These are phyloP conservation scores for Xylariales sp. DNA, from an alignment of 2,329 filamentous ascomycete genomes.

Conservation along the genomic window DNA sequence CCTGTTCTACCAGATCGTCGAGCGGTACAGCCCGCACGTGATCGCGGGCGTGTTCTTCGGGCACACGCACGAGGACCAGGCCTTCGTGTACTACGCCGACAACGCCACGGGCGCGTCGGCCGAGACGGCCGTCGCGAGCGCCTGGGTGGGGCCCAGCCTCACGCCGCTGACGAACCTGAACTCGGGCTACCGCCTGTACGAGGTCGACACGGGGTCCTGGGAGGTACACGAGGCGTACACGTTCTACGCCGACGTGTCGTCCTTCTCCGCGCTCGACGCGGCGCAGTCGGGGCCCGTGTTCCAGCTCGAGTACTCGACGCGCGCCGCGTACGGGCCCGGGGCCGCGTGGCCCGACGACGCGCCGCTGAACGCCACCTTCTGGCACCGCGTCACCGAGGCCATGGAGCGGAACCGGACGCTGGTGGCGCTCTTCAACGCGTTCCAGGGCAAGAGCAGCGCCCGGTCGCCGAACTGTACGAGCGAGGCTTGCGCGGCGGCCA, in stretches of 20 bases:
- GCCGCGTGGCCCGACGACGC: slow-evolving; percentile 38
- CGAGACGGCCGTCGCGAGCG: slow-evolving; percentile 32
- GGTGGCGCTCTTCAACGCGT: slow-evolving; percentile 44
- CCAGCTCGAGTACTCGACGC: slow-evolving; percentile 38
- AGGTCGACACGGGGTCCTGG: slow-evolving; percentile 38
- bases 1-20: slow-evolving; percentile 35
- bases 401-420: slow-evolving; percentile 47
- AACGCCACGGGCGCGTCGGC: slow-evolving; percentile 43
- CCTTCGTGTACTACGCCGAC: slow-evolving; percentile 36
- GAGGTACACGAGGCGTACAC: slow-evolving; percentile 36
- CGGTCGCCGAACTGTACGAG: slow-evolving; percentile 47
- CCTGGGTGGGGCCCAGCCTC: slow-evolving; percentile 38
- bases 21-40: slow-evolving; percentile 38
- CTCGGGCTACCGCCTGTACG: slow-evolving; percentile 39
- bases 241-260: slow-evolving; percentile 35
- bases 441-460: slow-evolving; percentile 47
- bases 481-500: slow-evolving; percentile 45
- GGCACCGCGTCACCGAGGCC: slow-evolving; percentile 52
- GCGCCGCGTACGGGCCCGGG: slow-evolving; percentile 33
- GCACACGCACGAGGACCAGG: slow-evolving; percentile 39
- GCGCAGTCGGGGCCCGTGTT: slow-evolving; percentile 28
- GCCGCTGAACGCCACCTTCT: slow-evolving; percentile 55
- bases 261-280: slow-evolving; percentile 32
- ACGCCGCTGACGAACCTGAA: slow-evolving; percentile 43
- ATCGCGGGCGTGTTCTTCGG: slow-evolving; percentile 37